Percentiles rank a stretch among this genome's conserved stretches.
These are phyloP conservation scores for Astraeus odoratus DNA, from an alignment of 768 basidiomycete genomes.

Conservation along the genomic window DNA sequence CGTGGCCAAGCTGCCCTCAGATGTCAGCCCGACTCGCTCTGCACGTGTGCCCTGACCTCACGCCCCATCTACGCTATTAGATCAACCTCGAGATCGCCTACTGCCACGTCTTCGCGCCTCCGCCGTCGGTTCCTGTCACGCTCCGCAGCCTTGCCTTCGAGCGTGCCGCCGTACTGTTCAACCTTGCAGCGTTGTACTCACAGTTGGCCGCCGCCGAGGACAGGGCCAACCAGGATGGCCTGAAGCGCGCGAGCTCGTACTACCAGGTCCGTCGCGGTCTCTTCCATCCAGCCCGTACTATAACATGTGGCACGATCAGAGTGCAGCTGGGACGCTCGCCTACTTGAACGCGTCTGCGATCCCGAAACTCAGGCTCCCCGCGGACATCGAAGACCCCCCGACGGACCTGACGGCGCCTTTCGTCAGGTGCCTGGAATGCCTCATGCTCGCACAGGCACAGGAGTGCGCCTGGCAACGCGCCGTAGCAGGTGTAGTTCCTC, in stretches of 20 bases:
- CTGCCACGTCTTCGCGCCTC: conserved; percentile 55
- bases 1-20: conserved; percentile 74
- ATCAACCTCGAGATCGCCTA: conserved; percentile 71
- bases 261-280: conserved; percentile 49
- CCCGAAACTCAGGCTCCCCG: conserved; percentile 42
- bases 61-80: conserved; percentile 29
- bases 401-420: conserved; percentile 62
- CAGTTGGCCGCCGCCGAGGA: conserved; percentile 69
- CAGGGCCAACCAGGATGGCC: conserved; percentile 66
- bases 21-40: conserved; percentile 39
- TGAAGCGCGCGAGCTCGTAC: conserved; percentile 67
- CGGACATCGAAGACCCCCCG: conserved; percentile 48
- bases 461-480: conserved; percentile 97
- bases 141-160: conserved; percentile 79
- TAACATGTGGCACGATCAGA: conserved; percentile 43
- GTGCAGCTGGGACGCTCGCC: conserved; percentile 65
- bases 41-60: conserved; percentile 8
- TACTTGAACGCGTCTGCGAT: conserved; percentile 50
- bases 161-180: conserved; percentile 71
- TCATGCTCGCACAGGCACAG: conserved; percentile 92
- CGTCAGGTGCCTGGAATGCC: conserved; percentile 54
- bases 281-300: conserved; percentile 8
- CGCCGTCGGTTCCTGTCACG: conserved; percentile 49
- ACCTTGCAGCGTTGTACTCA: conserved; percentile 81
- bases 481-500: conserved; percentile 51